phyloP scores from a whole-genome alignment of 2,329 filamentous ascomycete genomes.

The Venturia aucupariae region DNA sequence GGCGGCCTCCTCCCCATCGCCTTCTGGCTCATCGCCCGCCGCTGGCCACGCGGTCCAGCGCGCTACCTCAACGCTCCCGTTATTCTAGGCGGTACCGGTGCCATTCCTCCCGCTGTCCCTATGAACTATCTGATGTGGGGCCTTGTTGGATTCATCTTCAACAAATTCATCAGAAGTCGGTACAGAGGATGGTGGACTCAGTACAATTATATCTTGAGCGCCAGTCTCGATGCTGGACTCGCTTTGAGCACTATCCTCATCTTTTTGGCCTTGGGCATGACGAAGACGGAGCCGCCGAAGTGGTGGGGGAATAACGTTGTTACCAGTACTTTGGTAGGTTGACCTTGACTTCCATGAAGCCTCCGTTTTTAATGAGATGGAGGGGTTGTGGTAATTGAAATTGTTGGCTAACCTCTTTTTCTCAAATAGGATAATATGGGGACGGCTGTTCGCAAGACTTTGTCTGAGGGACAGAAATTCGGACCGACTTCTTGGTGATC shows the following conservation, averaged over 20 bases:
- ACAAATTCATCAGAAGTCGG: constrained; percentile 20
- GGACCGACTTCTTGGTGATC: constrained; percentile 12
- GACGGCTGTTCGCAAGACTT: constrained; percentile 6
- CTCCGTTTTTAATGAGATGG: background rate
- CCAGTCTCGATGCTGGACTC: constrained; percentile 22
- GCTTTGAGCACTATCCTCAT: constrained; percentile 22
- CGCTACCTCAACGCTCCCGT: constrained; percentile 60
- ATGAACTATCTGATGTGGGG: constrained; percentile 21
- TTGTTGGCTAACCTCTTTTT: too few species aligned
- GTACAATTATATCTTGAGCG: constrained; percentile 17
- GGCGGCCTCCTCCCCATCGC: constrained; percentile 53
- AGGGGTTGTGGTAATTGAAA: too few species aligned
- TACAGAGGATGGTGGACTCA: constrained; percentile 22
- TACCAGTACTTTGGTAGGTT: constrained; percentile 29
- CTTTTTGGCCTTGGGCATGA: constrained; percentile 22
- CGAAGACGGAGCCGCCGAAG: constrained; percentile 34
- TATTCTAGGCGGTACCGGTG: constrained; percentile 55
- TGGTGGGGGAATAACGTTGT: constrained; percentile 55
- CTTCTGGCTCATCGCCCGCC: constrained; percentile 50
- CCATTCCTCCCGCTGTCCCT: constrained; percentile 44
- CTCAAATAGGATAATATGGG: constrained; percentile 5
- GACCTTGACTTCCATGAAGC: too few species aligned
- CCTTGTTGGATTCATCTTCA: constrained; percentile 22
- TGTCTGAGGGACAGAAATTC: constrained; percentile 13
- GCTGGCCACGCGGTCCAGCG: constrained; percentile 51